Evolutionary conservation across 495 filamentous ascomycete species (phyloP).

Genomic region (Xylaria curta): DNA sequence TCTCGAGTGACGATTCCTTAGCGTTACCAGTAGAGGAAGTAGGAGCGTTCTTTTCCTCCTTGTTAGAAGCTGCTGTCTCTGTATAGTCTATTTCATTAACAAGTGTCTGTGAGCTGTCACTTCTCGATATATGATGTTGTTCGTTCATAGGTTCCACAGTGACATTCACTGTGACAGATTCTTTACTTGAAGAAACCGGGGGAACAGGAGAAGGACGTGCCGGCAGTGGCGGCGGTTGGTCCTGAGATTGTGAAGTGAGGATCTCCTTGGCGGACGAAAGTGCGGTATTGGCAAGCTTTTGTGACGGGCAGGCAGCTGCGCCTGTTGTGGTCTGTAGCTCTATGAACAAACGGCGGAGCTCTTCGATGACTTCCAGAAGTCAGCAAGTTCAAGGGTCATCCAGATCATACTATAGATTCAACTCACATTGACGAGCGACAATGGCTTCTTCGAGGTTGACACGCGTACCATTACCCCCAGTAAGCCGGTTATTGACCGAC

Average conservation of each 20-base stretch:
- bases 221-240: conserved; percentile 39
- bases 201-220: conserved; percentile 41
- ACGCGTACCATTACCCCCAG: conserved; percentile 55
- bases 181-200: conserved; percentile 24
- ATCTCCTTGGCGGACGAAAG: conserved; percentile 50
- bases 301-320: conserved; percentile 68
- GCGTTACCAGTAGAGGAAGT: not conserved
- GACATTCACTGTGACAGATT: conserved; percentile 29
- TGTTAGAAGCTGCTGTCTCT: not conserved
- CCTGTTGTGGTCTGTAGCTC: conserved; percentile 66
- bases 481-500: conserved; percentile 64
- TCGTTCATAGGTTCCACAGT: conserved; percentile 36
- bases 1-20: not conserved
- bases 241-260: conserved; percentile 32
- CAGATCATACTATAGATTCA: not conserved
- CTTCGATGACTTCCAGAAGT: conserved; percentile 37
- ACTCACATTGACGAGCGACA: conserved; percentile 46
- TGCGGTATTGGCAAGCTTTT: conserved; percentile 82
- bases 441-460: conserved; percentile 50
- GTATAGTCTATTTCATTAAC: conserved; percentile 45
- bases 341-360: conserved; percentile 63
- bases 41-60: not conserved
- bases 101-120: conserved; percentile 53
- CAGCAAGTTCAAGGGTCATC: conserved; percentile 12
- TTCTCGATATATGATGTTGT: conserved; percentile 42